These are phyloP conservation scores for Pythium plurisporium DNA, from an alignment of 352 stramenopile species.

Conservation along the genomic window DNA sequence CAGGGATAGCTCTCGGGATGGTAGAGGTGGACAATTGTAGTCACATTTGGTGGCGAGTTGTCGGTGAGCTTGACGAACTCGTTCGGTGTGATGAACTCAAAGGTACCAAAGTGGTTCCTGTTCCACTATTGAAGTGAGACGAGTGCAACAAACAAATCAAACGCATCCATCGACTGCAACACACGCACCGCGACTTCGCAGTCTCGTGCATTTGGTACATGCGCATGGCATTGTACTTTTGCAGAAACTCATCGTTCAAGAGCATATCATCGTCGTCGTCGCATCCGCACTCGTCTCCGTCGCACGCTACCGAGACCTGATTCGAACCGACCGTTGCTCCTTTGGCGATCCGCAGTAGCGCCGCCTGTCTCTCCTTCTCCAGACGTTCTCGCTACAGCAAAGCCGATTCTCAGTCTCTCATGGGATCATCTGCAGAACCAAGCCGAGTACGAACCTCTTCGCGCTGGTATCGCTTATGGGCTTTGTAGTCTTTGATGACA, in stretches of 20 bases:
- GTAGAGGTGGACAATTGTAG: constrained; percentile 60
- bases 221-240: constrained; percentile 57
- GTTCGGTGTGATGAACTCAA: constrained; percentile 52
- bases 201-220: constrained; percentile 56
- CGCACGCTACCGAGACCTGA: not conserved
- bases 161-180: not conserved
- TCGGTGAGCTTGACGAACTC: constrained; percentile 54
- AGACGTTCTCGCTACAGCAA: constrained; percentile 30
- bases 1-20: constrained; percentile 74
- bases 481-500: constrained; percentile 80
- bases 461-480: constrained; percentile 54
- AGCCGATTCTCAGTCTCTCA: not conserved
- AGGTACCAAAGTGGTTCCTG: constrained; percentile 42
- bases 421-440: not conserved
- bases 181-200: constrained; percentile 21
- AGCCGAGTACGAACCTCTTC: constrained; percentile 36
- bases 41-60: constrained; percentile 11
- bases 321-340: constrained; percentile 23
- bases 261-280: constrained; percentile 47
- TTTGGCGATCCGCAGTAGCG: constrained; percentile 64
- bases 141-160: not conserved
- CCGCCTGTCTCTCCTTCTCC: constrained; percentile 43
- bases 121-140: not conserved
- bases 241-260: constrained; percentile 51
- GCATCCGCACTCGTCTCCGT: constrained; percentile 15